A percentile compares a stretch with the other conserved stretches of the same genome.
Evolutionary conservation across 108 stramenopile genomes (phyloP).

Genomic region (Nitzschia sp.): DNA sequence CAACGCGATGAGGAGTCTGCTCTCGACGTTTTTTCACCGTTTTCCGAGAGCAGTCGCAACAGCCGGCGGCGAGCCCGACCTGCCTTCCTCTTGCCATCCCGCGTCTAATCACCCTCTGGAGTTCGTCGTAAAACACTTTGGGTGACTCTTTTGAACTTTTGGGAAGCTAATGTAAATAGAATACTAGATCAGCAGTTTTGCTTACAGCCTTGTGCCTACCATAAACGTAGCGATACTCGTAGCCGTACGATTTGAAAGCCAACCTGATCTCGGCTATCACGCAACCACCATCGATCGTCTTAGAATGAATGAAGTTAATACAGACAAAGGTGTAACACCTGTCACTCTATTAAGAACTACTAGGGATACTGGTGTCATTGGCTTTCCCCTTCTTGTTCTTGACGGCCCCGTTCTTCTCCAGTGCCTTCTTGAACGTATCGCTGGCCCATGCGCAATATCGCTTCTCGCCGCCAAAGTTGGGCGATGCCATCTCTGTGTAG

Average conservation of each 20-base stretch:
- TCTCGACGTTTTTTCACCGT: no score
- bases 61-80: no score
- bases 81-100: no score
- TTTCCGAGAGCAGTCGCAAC: no score
- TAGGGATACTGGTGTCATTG: neutral
- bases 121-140: no score
- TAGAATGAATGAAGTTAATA: neutral
- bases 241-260: no score
- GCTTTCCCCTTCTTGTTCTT: conserved; percentile 21
- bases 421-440: conserved; percentile 59
- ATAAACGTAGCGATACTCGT: no score
- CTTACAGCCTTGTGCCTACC: no score
- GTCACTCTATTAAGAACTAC: neutral
- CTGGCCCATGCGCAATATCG: conserved; percentile 71
- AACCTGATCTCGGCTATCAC: neutral
- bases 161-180: no score
- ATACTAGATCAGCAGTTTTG: no score
- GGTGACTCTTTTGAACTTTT: no score
- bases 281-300: neutral
- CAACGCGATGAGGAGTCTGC: neutral
- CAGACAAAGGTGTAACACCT: neutral
- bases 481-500: conserved; percentile 58
- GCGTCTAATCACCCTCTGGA: no score
- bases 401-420: conserved; percentile 71
- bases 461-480: conserved; percentile 49